Base-by-base conservation (phyloP, 176 grass and related monocot species). In the Triticum aestivum region DNA sequence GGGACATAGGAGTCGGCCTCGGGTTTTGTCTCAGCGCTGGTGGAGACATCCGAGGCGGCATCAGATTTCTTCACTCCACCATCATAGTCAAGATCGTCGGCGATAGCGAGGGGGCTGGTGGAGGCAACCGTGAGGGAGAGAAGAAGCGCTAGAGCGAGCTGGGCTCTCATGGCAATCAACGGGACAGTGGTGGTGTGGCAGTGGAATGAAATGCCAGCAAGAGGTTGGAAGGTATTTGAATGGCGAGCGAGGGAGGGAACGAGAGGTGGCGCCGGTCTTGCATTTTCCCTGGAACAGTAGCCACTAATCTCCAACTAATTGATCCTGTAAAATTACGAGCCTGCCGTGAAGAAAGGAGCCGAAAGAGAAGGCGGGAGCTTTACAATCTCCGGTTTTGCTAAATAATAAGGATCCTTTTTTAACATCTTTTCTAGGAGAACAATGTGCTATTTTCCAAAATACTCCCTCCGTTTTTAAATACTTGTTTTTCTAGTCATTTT, bases 131-230 rank as follows among this genome's bases (percentile, higher is more conserved):
- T 8, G 13, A 91, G 21, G 49, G 86, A 34, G 9, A 89, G 42
- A 37, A 89, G 32, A 34, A 88, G 23, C 7, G 27, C 18, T 38
- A 91, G 33, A 45, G 79, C 34, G 11, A 90, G 64, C n/a, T 59
- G 54, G 1, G 77, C 12, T 64, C 44, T 82, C 87, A 89, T 89
- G 1, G 24, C 64, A 56, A 59, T 15, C 30, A 61, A 15, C 8
- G 39, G 35, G 18, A 3, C 2, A 17, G 11, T 6, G 77, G 77
- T 26, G 47, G 87, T 10, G 5, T 9, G 58, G 77, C 21, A 32
- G 87, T 10, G 5, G 27, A 24, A 44, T 17, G 9, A 65, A 70
- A 66, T 27, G 58, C 32, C 37, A 61, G 49, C 34, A 84, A n/a
- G 56, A 45, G 24, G 33, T 51, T 0, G 20, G 21, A 23, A 21